A percentile compares a stretch with the other conserved stretches of the same genome.
phyloP scores from a whole-genome alignment of 768 basidiomycete species.

The Suillus luteus region DNA sequence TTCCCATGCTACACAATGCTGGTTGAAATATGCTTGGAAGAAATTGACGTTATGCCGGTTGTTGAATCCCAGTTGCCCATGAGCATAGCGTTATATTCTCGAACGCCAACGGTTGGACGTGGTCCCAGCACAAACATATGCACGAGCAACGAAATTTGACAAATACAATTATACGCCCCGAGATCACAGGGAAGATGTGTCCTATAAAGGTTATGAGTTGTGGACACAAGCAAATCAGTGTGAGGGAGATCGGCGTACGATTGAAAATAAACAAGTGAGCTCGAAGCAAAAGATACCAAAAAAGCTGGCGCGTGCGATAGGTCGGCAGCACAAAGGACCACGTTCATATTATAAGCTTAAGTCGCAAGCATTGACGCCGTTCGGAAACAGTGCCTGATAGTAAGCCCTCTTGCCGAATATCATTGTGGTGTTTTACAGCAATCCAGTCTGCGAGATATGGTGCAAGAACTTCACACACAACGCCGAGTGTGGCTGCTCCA shows the following conservation, averaged over 20 bases:
- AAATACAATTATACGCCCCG: not conserved
- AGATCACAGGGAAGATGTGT: not conserved
- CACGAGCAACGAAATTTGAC: not conserved
- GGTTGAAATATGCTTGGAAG: not conserved
- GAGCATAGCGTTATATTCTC: not conserved
- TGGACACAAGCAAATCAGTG: not conserved
- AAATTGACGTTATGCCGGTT: not conserved
- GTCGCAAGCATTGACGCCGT: not conserved
- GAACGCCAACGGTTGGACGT: not conserved
- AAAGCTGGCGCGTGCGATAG: not conserved
- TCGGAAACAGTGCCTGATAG: not conserved
- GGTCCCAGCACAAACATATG: not conserved
- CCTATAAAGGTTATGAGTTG: not conserved
- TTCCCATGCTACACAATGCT: not conserved
- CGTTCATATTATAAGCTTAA: not conserved
- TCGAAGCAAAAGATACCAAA: not conserved
- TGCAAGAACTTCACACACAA: not conserved
- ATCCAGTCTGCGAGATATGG: not conserved
- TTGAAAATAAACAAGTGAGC: not conserved
- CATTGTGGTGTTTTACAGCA: not conserved
- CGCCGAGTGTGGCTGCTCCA: not conserved
- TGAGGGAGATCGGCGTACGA: not conserved
- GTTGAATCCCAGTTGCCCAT: not conserved
- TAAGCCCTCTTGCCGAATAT: not conserved
- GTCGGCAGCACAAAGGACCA: not conserved